A percentile compares a stretch with the other conserved stretches of the same genome.
Conservation (phyloP, 1,284 basidiomycete genomes). For the Cronartium ribicola region DNA sequence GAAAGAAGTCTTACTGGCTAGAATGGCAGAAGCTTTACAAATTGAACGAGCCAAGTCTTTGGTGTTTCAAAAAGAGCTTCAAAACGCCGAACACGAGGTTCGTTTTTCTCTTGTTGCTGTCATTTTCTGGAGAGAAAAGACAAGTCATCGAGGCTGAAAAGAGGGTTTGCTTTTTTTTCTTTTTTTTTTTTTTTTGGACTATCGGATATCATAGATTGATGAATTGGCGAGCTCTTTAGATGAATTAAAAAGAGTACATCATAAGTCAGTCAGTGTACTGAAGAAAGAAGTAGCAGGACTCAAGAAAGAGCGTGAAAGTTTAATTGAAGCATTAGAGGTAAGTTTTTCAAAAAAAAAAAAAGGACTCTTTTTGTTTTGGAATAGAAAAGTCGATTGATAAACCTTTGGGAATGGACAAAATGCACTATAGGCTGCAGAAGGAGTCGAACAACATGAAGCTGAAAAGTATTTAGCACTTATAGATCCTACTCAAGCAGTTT, state of each 20-base stretch:
- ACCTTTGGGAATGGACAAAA: too few species aligned
- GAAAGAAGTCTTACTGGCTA: conserved; percentile 31
- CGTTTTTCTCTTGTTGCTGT: background rate
- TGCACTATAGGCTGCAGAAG: conserved; percentile 26
- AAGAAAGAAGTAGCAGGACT: conserved; percentile 28
- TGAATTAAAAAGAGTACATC: conserved; percentile 21
- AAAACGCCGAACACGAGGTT: conserved; percentile 36
- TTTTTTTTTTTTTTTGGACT: background rate
- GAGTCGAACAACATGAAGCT: conserved; percentile 33
- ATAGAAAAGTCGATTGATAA: background rate
- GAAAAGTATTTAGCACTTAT: conserved; percentile 34
- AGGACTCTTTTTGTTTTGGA: background rate
- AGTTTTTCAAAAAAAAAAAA: background rate
- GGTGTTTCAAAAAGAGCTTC: conserved; percentile 38
- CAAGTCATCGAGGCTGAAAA: background rate
- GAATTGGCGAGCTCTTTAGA: conserved; percentile 32
- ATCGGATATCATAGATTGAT: conserved; percentile 19
- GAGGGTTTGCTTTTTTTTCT: background rate
- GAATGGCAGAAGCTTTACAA: conserved; percentile 35
- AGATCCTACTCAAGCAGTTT: conserved; percentile 16
- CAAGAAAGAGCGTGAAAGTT: conserved; percentile 39
- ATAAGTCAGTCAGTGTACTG: conserved; percentile 5
- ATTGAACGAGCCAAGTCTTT: conserved; percentile 13
- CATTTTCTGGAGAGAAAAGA: background rate
- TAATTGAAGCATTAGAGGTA: conserved; percentile 33